phyloP scores from a whole-genome alignment of 305 asterid genomes.

The Fraxinus nigra region DNA sequence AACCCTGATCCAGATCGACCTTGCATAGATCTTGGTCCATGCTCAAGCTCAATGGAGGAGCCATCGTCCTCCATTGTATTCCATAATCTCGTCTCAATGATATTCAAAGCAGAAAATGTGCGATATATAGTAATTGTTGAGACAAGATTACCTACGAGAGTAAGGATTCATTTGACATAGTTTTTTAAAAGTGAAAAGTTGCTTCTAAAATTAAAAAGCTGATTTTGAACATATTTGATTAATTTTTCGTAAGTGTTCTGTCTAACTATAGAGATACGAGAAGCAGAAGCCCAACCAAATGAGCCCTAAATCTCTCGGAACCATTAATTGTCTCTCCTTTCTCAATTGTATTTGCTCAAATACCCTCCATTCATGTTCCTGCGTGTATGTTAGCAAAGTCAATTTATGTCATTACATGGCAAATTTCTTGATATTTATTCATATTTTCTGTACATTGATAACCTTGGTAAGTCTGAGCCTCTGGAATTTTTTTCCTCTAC shows the following conservation, averaged over 20 bases:
- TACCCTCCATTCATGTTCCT: constrained; percentile 50
- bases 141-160: background rate
- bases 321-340: constrained; percentile 59
- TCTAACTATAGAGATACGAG: background rate
- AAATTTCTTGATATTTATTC: background rate
- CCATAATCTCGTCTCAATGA: background rate
- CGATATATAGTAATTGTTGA: background rate
- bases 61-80: background rate
- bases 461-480: background rate
- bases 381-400: constrained; percentile 47
- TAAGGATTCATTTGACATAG: background rate
- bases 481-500: background rate
- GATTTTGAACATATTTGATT: background rate
- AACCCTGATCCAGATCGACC: background rate
- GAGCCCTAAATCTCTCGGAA: constrained; percentile 31
- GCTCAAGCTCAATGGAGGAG: background rate
- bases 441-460: background rate
- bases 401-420: background rate
- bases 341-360: constrained; percentile 64
- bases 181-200: background rate
- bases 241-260: background rate
- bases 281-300: background rate
- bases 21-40: background rate
- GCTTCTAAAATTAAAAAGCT: too few species aligned
- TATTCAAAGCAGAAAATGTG: background rate